Evolutionary conservation across 768 basidiomycete genomes (phyloP).

Genomic region (Trametes cinnabarina): DNA sequence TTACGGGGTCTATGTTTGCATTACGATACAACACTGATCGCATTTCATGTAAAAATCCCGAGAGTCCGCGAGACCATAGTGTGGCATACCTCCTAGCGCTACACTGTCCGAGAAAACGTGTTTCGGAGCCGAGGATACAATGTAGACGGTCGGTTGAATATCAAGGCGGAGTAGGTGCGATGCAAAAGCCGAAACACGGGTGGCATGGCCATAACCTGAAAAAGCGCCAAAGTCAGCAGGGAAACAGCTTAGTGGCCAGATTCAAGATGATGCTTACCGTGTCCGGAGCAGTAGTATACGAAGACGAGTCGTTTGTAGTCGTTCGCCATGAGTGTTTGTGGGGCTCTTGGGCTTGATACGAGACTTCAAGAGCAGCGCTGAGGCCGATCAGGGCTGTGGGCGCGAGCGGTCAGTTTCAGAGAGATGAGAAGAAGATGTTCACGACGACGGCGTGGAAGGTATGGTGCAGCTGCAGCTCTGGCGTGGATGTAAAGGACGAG

Average conservation of each 20-base stretch:
- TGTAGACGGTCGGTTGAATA: slow-evolving; percentile 49
- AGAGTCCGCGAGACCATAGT: background rate
- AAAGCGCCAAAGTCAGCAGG: background rate
- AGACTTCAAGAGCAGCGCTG: too few relatives aligned
- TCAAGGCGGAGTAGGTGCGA: slow-evolving; percentile 51
- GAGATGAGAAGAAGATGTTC: too few relatives aligned
- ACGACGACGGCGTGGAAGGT: background rate
- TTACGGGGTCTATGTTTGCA: slow-evolving; percentile 75
- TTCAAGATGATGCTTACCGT: slow-evolving; percentile 45
- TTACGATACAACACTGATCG: slow-evolving; percentile 56
- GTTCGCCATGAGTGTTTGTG: background rate
- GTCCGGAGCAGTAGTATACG: slow-evolving; percentile 75
- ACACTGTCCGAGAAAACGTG: slow-evolving; percentile 70
- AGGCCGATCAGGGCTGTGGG: too few relatives aligned
- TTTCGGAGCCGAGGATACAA: slow-evolving; percentile 72
- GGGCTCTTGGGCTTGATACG: too few relatives aligned
- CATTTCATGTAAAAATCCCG: background rate
- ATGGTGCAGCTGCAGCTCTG: background rate
- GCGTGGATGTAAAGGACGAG: background rate
- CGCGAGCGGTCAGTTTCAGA: too few relatives aligned
- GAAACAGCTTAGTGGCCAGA: too few relatives aligned
- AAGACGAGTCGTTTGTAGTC: slow-evolving; percentile 32
- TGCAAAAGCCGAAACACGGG: slow-evolving; percentile 74
- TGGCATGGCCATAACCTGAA: slow-evolving; percentile 83
- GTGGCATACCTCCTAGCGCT: slow-evolving; percentile 41